phyloP scores from a whole-genome alignment of 2,329 filamentous ascomycete genomes.

The Pseudogymnoascus sp. region DNA sequence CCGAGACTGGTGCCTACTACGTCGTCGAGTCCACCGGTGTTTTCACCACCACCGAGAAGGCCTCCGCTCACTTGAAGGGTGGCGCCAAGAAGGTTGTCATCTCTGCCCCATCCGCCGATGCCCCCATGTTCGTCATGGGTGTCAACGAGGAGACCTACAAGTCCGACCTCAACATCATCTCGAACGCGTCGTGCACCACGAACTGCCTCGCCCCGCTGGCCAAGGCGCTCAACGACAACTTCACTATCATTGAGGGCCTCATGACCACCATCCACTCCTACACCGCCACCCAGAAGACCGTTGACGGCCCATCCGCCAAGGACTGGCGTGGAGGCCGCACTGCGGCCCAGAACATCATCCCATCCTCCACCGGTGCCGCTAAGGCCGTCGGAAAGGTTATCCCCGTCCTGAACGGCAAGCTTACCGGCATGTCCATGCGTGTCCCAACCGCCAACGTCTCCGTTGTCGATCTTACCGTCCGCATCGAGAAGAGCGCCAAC shows the following conservation, averaged over 20 bases:
- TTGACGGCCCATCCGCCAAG: slow-evolving; percentile 95
- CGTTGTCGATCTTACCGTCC: slow-evolving; percentile 93
- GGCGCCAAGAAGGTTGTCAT: slow-evolving; percentile 98
- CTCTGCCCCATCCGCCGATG: slow-evolving; percentile 87
- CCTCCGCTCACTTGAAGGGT: slow-evolving; percentile 85
- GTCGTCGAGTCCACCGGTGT: slow-evolving; percentile 97
- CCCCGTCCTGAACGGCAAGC: slow-evolving; percentile 95
- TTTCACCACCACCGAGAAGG: slow-evolving; percentile 98
- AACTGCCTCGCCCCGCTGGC: slow-evolving; percentile 99
- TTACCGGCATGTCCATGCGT: slow-evolving; percentile 99
- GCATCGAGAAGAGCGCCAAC: slow-evolving; percentile 79
- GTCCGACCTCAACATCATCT: slow-evolving; percentile 85
- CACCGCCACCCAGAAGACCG: slow-evolving; percentile 99
- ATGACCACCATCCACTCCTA: slow-evolving; percentile 99
- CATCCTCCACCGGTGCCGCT: slow-evolving; percentile 96
- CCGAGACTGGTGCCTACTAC: slow-evolving; percentile 80
- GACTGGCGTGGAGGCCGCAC: slow-evolving; percentile 99
- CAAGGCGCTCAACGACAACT: slow-evolving; percentile 99
- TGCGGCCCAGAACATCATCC: slow-evolving; percentile 99
- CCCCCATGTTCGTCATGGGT: slow-evolving; percentile 99
- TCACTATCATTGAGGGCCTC: slow-evolving; percentile 92
- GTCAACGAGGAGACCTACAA: slow-evolving; percentile 96
- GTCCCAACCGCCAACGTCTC: slow-evolving; percentile 98
- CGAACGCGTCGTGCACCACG: slow-evolving; percentile 99
- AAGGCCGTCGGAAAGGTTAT: slow-evolving; percentile 99